Evolutionary conservation across 1,139 yeast genomes (phyloP).

Genomic region (Geotrichum fermentans): DNA sequence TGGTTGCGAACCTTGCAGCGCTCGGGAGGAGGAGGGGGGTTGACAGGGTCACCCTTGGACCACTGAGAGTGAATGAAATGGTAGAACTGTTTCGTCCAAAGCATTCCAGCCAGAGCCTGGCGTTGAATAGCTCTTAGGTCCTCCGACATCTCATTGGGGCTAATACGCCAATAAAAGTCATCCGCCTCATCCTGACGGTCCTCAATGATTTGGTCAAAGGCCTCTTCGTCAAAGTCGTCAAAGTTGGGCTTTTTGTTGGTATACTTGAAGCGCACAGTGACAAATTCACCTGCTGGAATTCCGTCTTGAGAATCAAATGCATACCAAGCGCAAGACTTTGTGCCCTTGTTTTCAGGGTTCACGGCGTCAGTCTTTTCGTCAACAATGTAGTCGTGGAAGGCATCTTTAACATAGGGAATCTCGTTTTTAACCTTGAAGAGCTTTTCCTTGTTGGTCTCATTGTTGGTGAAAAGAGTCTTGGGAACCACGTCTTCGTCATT

Average conservation of each 20-base stretch:
- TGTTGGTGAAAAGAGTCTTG: constrained; percentile 73
- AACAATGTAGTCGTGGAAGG: constrained; percentile 79
- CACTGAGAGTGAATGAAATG: constrained; percentile 83
- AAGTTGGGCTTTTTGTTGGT: constrained; percentile 45
- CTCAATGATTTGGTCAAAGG: constrained; percentile 67
- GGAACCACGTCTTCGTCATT: constrained; percentile 69
- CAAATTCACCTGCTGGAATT: constrained; percentile 85
- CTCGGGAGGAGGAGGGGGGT: constrained; percentile 68
- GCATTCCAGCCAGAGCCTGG: constrained; percentile 89
- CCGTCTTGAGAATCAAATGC: constrained; percentile 69
- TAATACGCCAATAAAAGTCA: constrained; percentile 84
- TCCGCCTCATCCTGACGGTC: constrained; percentile 87
- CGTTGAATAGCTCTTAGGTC: constrained; percentile 82
- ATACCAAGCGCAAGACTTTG: constrained; percentile 79
- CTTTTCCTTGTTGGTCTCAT: constrained; percentile 72
- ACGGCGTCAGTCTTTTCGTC: constrained; percentile 56
- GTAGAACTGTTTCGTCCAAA: constrained; percentile 94
- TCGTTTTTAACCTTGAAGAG: constrained; percentile 59
- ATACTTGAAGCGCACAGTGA: constrained; percentile 77
- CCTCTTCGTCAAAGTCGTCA: constrained; percentile 59
- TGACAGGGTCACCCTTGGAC: constrained; percentile 84
- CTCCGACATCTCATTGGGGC: constrained; percentile 82
- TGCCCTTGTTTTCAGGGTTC: constrained; percentile 66
- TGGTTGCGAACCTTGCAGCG: constrained; percentile 80
- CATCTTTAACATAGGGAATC: constrained; percentile 68